Base-by-base conservation (phyloP, 2,329 filamentous ascomycete genomes). In the Ascochyta pisi region DNA sequence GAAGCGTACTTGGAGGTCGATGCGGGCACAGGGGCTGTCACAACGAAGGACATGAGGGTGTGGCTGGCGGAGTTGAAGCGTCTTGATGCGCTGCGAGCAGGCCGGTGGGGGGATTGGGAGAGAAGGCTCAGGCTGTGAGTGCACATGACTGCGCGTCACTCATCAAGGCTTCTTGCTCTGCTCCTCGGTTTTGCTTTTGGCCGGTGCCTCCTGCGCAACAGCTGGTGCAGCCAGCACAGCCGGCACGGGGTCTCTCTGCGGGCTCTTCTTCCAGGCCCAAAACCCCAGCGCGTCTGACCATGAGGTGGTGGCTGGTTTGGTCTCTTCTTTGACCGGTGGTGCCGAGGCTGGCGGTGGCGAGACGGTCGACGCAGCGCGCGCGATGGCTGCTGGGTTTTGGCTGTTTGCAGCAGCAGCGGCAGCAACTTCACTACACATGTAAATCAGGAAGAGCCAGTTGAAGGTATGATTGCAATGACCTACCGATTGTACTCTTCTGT, bases 91-190 rank as follows among this genome's bases (percentile, higher is more conserved):
- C 82, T 93, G 75, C 84, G 92, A 60, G 83, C 78, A 41, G 89
- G 90, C 13, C 82, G 92, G 63, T 96, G 92, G 92, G 71, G 82
- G 16, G 91, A 96, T 71, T 70, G 92, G 57, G 84, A 87, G 71
- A 78, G 74, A 57, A 76, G 68, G 62, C 67, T 83, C 60, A 69
- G 74, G 66, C 54, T 81, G 44, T 80, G 56, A 70, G 33, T 41
- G 33, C 33, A 43, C 38, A 29, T 2, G 12, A 43, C 34, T 26
- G 37, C 29, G 45, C 19, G 40, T 26, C 16, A 6, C 4, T 77
- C 81, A 69, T 85, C 90, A 57, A 75, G 10, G 83, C 84, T 70
- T 83, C 47, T 73, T 6, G 82, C 83, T 68, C 82, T 24, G 33
- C 71, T 0, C 85, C 65, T 86, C 78, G 84, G 86, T 89, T 45